These are phyloP conservation scores for Camelina sativa DNA, from an alignment of 345 rosid genomes.

Conservation along the genomic window DNA sequence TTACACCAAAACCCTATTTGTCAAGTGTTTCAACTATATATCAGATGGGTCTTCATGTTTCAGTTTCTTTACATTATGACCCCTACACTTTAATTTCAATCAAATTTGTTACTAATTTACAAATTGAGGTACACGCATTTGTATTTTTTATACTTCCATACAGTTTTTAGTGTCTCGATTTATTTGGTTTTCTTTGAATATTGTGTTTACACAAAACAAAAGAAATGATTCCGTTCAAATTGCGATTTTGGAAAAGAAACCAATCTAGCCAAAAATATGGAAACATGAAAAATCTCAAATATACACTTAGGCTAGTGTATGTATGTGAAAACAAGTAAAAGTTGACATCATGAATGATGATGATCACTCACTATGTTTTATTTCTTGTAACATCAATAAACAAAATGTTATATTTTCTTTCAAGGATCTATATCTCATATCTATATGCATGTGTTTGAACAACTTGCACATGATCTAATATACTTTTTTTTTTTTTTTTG, in stretches of 20 bases:
- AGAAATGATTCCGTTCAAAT: not conserved
- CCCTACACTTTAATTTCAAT: slow-evolving; percentile 25
- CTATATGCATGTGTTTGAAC: slow-evolving; percentile 31
- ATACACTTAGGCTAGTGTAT: not conserved
- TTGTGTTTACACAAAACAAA: not conserved
- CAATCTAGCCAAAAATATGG: not conserved
- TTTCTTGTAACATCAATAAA: not conserved
- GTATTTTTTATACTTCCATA: too few relatives aligned
- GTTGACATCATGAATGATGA: slow-evolving; percentile 17
- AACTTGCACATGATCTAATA: slow-evolving; percentile 41
- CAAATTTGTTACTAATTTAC: not conserved
- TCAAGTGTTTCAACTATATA: slow-evolving; percentile 14
- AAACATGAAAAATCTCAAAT: not conserved
- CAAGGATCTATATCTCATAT: not conserved
- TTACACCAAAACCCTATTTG: slow-evolving; percentile 28
- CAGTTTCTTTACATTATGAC: not conserved
- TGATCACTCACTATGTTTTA: not conserved
- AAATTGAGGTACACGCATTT: not conserved
- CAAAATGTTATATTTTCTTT: not conserved
- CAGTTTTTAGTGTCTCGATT: not conserved
- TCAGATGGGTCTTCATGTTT: slow-evolving; percentile 9
- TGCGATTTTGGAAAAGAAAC: not conserved
- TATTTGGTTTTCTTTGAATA: not conserved
- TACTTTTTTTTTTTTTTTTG: not conserved
- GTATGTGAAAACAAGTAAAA: slow-evolving; percentile 6